Evolutionary conservation across 345 rosid species (phyloP), one percentile per base, ranked within the genome.

Genomic region (Pugionium cornutum): DNA sequence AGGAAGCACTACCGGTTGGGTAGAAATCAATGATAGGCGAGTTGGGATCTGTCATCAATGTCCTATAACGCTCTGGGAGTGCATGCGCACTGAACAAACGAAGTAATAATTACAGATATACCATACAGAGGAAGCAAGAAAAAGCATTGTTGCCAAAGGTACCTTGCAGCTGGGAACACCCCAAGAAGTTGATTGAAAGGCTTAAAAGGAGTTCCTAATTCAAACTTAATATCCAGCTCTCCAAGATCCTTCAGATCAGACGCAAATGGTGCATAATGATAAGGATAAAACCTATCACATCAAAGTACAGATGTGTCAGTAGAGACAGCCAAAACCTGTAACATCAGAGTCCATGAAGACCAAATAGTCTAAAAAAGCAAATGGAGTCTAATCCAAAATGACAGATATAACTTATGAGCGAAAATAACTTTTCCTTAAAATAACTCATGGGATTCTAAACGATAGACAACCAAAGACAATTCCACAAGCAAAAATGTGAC

Each of bases 251-350:
- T 94, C 41, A 94, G 85, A 85, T 94, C 99, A 70, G 97, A 91
- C 58, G 99, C 99, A 84, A 94, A 94, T 54, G 99, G 99, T 33
- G 99, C 99, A 82, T 94, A 94, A 61, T 94, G 99, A 65, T 90
- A 94, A 8, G 96, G 99, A 77, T 88, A 94, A 79, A 88, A 94
- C 96, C 96, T 85, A 83, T 30, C 61, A 53, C 79, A 81, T 34
- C 35, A 61, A 48, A 76, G 53, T 47, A 62, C 42, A 49, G 11
- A 4, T 67, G 39, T 40, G 55, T 67, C 36, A 58, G 33, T 18
- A 28, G 18, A 34, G 35, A 48, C 9, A 59, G 36, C 30, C 25
- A 51, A 56, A 55, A 46, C 47, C 37, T 33, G 51, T 46, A 45
- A 4, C 7, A 52, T 7, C 57, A 47, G 3, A 43, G 46, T 45